phyloP scores from a whole-genome alignment of 257 asterid species.

The Fraxinus anomala region DNA sequence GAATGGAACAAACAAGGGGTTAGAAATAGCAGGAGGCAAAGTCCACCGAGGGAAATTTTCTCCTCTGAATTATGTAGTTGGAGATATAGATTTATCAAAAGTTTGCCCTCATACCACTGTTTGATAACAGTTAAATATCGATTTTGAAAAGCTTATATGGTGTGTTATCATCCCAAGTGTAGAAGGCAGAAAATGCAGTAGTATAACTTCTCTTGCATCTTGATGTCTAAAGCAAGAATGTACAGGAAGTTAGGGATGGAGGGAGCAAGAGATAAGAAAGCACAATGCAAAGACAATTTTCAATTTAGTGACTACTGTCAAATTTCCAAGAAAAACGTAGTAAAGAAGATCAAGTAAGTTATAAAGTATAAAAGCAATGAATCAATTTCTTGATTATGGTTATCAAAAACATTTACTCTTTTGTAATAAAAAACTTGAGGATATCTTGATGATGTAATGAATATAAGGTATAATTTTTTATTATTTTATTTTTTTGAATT shows the following conservation, averaged over 20 bases:
- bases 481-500: too few species aligned
- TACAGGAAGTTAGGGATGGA: background rate
- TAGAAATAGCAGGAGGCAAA: background rate
- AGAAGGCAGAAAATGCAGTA: background rate
- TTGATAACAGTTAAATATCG: too few species aligned
- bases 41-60: background rate
- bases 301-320: background rate
- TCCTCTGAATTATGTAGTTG: background rate
- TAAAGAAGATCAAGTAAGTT: too few species aligned
- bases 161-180: background rate
- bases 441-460: background rate
- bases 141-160: background rate
- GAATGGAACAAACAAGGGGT: background rate
- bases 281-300: background rate
- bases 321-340: background rate
- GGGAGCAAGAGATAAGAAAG: background rate
- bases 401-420: too few species aligned
- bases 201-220: background rate
- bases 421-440: background rate
- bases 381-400: background rate
- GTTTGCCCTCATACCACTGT: too few species aligned
- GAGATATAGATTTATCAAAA: too few species aligned
- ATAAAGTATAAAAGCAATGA: background rate
- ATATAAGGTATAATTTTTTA: background rate
- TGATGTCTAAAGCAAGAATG: background rate